phyloP scores from a whole-genome alignment of 1,139 yeast species.

The Suhomyces maxii region DNA sequence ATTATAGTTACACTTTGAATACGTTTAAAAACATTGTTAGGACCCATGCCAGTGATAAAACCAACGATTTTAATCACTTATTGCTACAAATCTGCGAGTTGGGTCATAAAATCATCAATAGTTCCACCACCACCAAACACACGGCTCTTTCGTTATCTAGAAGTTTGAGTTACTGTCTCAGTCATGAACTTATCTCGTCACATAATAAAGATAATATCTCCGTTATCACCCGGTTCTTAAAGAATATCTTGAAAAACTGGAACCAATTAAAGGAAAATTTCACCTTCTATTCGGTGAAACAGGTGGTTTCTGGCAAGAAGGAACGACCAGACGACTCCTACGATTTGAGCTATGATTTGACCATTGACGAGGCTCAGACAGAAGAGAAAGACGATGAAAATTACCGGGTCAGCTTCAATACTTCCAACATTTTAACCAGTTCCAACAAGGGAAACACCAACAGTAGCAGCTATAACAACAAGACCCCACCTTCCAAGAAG shows the following conservation, averaged over 20 bases:
- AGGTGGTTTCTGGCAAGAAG: slow-evolving; percentile 22
- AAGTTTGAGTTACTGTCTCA: slow-evolving; percentile 50
- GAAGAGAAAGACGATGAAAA: slow-evolving; percentile 18
- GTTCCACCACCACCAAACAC: slow-evolving; percentile 41
- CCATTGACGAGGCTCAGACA: slow-evolving; percentile 23
- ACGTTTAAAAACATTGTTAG: slow-evolving; percentile 34
- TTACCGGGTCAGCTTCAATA: slow-evolving; percentile 17
- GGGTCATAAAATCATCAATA: slow-evolving; percentile 34
- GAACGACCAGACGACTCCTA: slow-evolving; percentile 29
- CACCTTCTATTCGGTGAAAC: slow-evolving; percentile 19
- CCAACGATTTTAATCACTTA: slow-evolving; percentile 21
- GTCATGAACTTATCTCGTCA: slow-evolving; percentile 50
- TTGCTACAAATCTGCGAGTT: slow-evolving; percentile 44
- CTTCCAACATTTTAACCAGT: slow-evolving; percentile 17
- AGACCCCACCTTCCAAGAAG: neutral
- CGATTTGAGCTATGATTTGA: slow-evolving; percentile 33
- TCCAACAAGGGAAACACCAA: slow-evolving; percentile 1
- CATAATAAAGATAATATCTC: slow-evolving; percentile 46
- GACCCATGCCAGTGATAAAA: slow-evolving; percentile 7
- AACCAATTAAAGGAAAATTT: slow-evolving; percentile 16
- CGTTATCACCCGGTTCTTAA: slow-evolving; percentile 52
- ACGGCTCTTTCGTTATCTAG: slow-evolving; percentile 46
- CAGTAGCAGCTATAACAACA: neutral
- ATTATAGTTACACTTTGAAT: slow-evolving; percentile 36
- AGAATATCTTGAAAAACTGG: slow-evolving; percentile 52